Conservation (phyloP, 805 yeast genomes). For the Komagataella populi region DNA sequence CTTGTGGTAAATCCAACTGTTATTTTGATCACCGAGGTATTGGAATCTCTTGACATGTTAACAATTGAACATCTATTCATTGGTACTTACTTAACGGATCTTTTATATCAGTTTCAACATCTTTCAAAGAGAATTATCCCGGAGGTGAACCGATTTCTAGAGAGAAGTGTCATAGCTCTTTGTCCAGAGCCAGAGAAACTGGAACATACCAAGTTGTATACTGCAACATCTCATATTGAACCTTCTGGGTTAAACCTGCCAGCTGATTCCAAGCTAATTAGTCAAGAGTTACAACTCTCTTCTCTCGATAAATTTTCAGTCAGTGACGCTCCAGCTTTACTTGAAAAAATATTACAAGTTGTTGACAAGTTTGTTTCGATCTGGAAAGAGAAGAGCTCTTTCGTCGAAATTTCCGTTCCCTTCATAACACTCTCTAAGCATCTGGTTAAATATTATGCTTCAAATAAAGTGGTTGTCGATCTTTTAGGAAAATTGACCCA, state of each 20-base stretch:
- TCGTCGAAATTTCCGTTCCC: slow-evolving; percentile 43
- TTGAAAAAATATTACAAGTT: slow-evolving; percentile 19
- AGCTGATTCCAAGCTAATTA: slow-evolving; percentile 1
- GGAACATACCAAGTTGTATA: slow-evolving; percentile 8
- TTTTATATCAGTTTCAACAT: slow-evolving; percentile 60
- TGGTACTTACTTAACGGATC: slow-evolving; percentile 55
- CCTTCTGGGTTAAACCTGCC: slow-evolving; percentile 6
- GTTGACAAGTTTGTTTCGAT: slow-evolving; percentile 19
- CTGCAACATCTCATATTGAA: slow-evolving; percentile 4
- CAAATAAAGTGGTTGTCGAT: slow-evolving; percentile 17
- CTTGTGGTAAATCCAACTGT: slow-evolving; percentile 76
- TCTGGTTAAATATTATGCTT: slow-evolving; percentile 22
- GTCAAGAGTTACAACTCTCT: background rate
- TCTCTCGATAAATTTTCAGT: background rate
- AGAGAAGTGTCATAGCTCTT: slow-evolving; percentile 31
- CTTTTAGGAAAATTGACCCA: slow-evolving; percentile 31
- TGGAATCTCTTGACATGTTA: slow-evolving; percentile 22
- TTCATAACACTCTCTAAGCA: slow-evolving; percentile 28
- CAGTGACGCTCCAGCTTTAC: slow-evolving; percentile 10
- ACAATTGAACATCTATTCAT: slow-evolving; percentile 32
- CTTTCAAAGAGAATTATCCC: slow-evolving; percentile 74
- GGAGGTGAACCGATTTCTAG: slow-evolving; percentile 51
- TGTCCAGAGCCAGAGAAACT: slow-evolving; percentile 21
- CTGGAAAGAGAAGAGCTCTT: slow-evolving; percentile 54
- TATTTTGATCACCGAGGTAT: slow-evolving; percentile 56